Conservation (phyloP, 495 filamentous ascomycete species). For the Tuber microsphaerosporum region DNA sequence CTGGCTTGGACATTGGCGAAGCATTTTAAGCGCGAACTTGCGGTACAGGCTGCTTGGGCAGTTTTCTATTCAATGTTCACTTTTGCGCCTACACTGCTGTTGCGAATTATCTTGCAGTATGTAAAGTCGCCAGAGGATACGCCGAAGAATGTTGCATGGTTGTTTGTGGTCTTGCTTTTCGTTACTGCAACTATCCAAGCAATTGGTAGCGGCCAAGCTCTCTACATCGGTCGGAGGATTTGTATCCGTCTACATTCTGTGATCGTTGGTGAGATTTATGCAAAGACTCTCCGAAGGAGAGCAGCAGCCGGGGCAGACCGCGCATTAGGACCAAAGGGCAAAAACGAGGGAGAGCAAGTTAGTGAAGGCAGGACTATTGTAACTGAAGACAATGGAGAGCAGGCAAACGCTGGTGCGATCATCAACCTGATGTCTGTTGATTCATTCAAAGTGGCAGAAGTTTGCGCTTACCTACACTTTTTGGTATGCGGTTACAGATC, state of each 20-base stretch:
- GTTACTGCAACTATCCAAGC: slow-evolving; percentile 70
- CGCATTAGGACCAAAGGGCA: slow-evolving; percentile 52
- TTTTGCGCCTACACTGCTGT: slow-evolving; percentile 82
- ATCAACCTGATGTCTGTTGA: slow-evolving; percentile 99
- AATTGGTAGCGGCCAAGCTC: slow-evolving; percentile 73
- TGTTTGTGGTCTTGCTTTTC: slow-evolving; percentile 86
- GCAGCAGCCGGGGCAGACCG: slow-evolving; percentile 69
- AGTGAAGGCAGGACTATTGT: slow-evolving; percentile 43
- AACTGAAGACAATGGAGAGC: slow-evolving; percentile 52
- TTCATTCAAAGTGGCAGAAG: slow-evolving; percentile 95
- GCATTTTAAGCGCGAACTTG: slow-evolving; percentile 70
- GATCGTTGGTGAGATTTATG: slow-evolving; percentile 95
- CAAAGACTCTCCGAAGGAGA: slow-evolving; percentile 89
- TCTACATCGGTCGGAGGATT: slow-evolving; percentile 88
- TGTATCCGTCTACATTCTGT: slow-evolving; percentile 89
- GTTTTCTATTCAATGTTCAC: slow-evolving; percentile 69
- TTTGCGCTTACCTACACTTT: slow-evolving; percentile 86
- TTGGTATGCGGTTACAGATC: slow-evolving; percentile 46
- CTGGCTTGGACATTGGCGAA: slow-evolving; percentile 73
- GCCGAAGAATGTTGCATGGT: slow-evolving; percentile 86
- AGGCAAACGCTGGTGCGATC: slow-evolving; percentile 89
- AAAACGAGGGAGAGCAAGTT: slow-evolving; percentile 43
- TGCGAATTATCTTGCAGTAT: slow-evolving; percentile 86
- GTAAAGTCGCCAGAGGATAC: slow-evolving; percentile 73
- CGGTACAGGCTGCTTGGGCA: slow-evolving; percentile 75